Percentiles rank a stretch among this genome's conserved stretches.
phyloP scores from a whole-genome alignment of 2,329 filamentous ascomycete species.

The Paecilomyces fulvus region DNA sequence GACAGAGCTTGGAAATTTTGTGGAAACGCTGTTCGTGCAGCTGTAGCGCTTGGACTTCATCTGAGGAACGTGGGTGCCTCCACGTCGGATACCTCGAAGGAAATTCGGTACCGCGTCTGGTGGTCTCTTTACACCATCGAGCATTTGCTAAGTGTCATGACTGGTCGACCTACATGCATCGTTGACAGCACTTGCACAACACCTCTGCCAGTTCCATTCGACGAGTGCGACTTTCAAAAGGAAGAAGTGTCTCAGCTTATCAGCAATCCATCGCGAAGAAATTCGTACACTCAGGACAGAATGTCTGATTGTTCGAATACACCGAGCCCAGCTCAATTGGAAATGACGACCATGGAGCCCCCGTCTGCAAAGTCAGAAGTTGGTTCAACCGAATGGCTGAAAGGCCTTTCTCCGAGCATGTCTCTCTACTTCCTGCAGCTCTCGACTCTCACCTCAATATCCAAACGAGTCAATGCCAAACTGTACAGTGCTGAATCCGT shows the following conservation, averaged over 20 bases:
- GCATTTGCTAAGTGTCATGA: slow-evolving; percentile 34
- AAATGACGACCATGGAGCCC: slow-evolving; percentile 11
- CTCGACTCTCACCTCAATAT: slow-evolving; percentile 27
- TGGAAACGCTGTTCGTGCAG: slow-evolving; percentile 33
- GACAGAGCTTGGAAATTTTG: slow-evolving; percentile 35
- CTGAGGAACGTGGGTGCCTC: slow-evolving; percentile 30
- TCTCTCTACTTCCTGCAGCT: slow-evolving; percentile 35
- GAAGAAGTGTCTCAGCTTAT: slow-evolving; percentile 21
- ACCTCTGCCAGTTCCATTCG: slow-evolving; percentile 33
- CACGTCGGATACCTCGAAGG: slow-evolving; percentile 32
- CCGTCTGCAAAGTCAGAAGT: slow-evolving; percentile 9
- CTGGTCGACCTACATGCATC: slow-evolving; percentile 37
- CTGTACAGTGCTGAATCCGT: slow-evolving; percentile 32
- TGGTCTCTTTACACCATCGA: slow-evolving; percentile 37
- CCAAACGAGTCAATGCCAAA: slow-evolving; percentile 28
- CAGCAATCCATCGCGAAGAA: slow-evolving; percentile 14
- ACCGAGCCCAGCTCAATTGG: slow-evolving; percentile 10
- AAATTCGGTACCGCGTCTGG: slow-evolving; percentile 38
- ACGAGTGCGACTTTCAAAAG: slow-evolving; percentile 32
- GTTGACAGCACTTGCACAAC: slow-evolving; percentile 34
- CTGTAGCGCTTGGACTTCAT: slow-evolving; percentile 35
- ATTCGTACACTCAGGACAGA: slow-evolving; percentile 12
- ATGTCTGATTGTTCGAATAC: slow-evolving; percentile 14
- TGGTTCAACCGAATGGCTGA: slow-evolving; percentile 26
- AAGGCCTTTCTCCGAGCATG: slow-evolving; percentile 26